phyloP scores from a whole-genome alignment of 257 asterid species.

The Scutellaria baicalensis region DNA sequence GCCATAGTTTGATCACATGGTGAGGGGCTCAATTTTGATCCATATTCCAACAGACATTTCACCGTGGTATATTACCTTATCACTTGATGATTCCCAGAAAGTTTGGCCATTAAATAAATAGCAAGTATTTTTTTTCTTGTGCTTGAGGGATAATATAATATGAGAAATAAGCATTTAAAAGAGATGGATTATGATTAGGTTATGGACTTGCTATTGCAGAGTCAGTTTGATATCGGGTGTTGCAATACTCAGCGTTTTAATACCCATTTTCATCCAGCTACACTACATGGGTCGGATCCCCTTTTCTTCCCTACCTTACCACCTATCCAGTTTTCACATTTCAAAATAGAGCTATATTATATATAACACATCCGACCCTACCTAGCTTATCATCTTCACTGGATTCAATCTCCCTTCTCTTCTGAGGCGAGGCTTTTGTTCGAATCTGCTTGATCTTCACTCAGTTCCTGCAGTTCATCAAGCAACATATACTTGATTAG shows the following conservation, averaged over 20 bases:
- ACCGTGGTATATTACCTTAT: too few species aligned
- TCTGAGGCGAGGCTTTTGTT: neutral
- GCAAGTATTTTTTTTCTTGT: too few species aligned
- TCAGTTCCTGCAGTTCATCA: slow-evolving; percentile 20
- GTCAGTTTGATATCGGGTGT: neutral
- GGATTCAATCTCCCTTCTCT: neutral
- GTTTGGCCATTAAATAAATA: too few species aligned
- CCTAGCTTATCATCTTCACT: neutral
- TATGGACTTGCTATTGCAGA: neutral
- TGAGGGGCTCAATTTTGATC: neutral
- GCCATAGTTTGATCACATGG: neutral
- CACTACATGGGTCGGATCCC: neutral
- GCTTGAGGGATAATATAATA: too few species aligned
- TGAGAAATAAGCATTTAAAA: too few species aligned
- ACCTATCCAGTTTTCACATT: neutral
- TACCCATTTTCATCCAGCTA: neutral
- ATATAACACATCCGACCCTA: neutral
- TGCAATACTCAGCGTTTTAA: neutral
- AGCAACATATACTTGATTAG: neutral
- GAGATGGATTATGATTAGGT: too few species aligned
- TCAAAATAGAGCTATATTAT: slow-evolving; percentile 6
- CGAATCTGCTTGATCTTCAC: slow-evolving; percentile 18
- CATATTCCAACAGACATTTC: too few species aligned
- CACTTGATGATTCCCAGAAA: too few species aligned
- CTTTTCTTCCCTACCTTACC: too few species aligned